Base-by-base conservation (phyloP, 371 early-diverging fungal genomes). In the Mortierella sp. region DNA sequence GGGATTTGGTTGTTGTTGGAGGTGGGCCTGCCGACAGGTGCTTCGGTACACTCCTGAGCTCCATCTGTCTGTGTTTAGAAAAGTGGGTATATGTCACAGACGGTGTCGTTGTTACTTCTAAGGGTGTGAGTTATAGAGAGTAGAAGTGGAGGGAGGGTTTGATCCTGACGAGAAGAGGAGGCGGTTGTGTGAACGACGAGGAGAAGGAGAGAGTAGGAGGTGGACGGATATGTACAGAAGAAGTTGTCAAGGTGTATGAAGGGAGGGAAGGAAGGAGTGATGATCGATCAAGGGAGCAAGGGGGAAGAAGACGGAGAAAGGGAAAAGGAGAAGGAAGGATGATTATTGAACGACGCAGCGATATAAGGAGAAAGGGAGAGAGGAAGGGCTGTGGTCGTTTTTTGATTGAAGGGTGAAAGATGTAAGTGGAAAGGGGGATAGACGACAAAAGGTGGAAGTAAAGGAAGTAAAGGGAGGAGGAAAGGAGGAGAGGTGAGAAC, bases 31-130 rank as follows among this genome's bases (percentile, higher is more conserved):
- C 68, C 8, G 43, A 38, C 41, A 68, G 10, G 68, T 38, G 24
- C 68, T 68, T 68, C 43, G 68, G 68, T 68, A 38, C 35, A 41
- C 68, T 68, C 68, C 68, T 41, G 43, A 68, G 43, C 43, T 68
- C 68, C 68, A 68, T 60, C 32, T 32, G 14, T 38, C 38, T 38
- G 16, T 65, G 38, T 18, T 4, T 5, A 5, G 29, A 60, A 56
- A 29, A 11, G 58, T n/a, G 60, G 29, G 60, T 29, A 60, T 60
- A 10, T 27, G 10, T 56, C 56, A 8, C 14, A 8, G 32, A n/a
- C 5, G 14, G 29, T 29, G 14, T 48, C 12, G 12, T 29, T 60
- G 4, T 14, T 5, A n/a, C 27, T 63, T 63, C 63, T 63, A 29
- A 18, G 32, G 16, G 18, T 18, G 18, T 21, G n/a, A 18, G 21